These are phyloP conservation scores for Boletus rex-veris DNA, from an alignment of 768 basidiomycete species.

Conservation along the genomic window DNA sequence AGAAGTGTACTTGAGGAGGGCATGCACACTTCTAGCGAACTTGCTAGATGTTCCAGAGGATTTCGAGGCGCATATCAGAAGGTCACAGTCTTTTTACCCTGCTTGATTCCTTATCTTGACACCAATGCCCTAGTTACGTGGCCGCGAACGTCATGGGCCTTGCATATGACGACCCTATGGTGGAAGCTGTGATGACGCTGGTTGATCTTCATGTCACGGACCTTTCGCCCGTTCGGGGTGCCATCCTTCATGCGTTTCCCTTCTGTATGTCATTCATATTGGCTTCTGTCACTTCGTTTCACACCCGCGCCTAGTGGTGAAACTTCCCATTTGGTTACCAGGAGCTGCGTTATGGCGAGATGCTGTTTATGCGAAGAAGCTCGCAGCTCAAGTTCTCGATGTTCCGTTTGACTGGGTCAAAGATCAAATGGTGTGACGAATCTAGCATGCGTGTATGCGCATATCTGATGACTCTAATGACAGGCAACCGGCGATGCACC, in stretches of 20 bases:
- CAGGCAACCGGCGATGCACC: conserved; percentile 17
- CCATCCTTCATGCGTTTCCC: conserved; percentile 21
- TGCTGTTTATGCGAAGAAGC: conserved; percentile 8
- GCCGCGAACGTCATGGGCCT: conserved; percentile 26
- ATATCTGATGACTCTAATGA: neutral
- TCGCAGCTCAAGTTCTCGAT: conserved; percentile 21
- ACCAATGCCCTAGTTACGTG: conserved; percentile 11
- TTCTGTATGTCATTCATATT: conserved; percentile 14
- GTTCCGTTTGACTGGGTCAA: conserved; percentile 25
- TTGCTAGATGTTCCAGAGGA: conserved; percentile 21
- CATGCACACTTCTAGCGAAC: conserved; percentile 18
- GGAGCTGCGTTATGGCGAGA: conserved; percentile 20
- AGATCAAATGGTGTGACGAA: conserved; percentile 18
- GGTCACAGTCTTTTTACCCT: conserved; percentile 9
- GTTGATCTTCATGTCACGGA: conserved; percentile 17
- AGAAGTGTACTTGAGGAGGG: conserved; percentile 21
- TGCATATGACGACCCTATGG: conserved; percentile 25
- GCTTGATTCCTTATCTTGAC: neutral
- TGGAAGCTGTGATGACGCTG: conserved; percentile 15
- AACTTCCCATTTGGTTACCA: conserved; percentile 25
- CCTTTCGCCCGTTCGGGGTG: conserved; percentile 19
- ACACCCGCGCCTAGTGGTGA: conserved; percentile 11
- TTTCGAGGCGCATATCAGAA: conserved; percentile 25
- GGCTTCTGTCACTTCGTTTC: neutral
- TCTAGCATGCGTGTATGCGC: too few species aligned